A percentile compares a stretch with the other conserved stretches of the same genome.
These are phyloP conservation scores for Tremellales sp. DNA, from an alignment of 1,284 basidiomycete genomes.

Conservation along the genomic window DNA sequence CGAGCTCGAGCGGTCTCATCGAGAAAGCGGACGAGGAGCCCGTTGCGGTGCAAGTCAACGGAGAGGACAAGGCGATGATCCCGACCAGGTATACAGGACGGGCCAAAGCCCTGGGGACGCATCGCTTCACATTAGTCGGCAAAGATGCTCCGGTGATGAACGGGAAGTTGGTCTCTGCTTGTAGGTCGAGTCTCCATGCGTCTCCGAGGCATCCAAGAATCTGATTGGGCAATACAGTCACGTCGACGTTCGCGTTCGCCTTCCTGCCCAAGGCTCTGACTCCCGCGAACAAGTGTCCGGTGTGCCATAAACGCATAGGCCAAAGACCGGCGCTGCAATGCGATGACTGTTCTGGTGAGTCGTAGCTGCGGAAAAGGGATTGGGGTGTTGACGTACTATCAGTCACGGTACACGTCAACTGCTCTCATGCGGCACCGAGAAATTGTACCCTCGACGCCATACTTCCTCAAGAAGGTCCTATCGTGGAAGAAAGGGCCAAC, in stretches of 20 bases:
- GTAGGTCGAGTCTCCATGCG: conserved; percentile 19
- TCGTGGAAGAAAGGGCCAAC: too few relatives aligned
- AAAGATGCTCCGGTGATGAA: conserved; percentile 56
- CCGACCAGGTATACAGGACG: conserved; percentile 47
- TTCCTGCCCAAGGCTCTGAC: conserved; percentile 60
- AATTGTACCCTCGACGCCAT: conserved; percentile 57
- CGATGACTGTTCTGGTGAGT: conserved; percentile 76
- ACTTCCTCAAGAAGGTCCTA: too few relatives aligned
- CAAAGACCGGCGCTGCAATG: conserved; percentile 81
- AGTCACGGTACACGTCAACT: conserved; percentile 70
- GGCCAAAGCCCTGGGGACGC: conserved; percentile 56
- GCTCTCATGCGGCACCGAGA: conserved; percentile 70
- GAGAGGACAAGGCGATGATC: not conserved
- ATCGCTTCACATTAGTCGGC: conserved; percentile 80
- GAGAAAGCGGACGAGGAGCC: too few relatives aligned
- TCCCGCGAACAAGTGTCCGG: conserved; percentile 63
- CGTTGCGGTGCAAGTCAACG: conserved; percentile 52
- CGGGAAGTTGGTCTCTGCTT: conserved; percentile 39
- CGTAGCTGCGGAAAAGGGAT: conserved; percentile 5
- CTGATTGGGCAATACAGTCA: conserved; percentile 15
- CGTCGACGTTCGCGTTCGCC: conserved; percentile 56
- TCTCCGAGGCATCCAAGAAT: conserved; percentile 1
- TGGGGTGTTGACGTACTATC: conserved; percentile 1
- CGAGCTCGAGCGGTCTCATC: conserved; percentile 3
- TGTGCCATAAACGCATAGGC: conserved; percentile 74